Conservation (phyloP, 768 basidiomycete species). For the Leccinum aurantiacum region DNA sequence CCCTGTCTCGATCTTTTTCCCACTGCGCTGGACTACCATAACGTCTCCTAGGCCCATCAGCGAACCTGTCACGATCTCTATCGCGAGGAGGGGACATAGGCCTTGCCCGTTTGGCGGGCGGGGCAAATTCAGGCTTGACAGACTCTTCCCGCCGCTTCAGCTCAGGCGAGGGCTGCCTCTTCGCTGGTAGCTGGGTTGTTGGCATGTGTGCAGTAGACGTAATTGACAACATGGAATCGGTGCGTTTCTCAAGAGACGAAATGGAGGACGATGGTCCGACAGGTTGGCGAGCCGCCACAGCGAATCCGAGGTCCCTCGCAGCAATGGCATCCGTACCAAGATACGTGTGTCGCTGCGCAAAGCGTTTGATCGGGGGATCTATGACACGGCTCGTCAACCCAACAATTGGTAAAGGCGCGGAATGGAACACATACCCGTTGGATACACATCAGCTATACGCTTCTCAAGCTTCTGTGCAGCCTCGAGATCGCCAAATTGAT, state of each 20-base stretch:
- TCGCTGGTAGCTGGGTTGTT: slow-evolving; percentile 22
- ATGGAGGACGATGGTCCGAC: slow-evolving; percentile 18
- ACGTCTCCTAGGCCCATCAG: slow-evolving; percentile 38
- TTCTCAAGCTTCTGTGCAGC: slow-evolving; percentile 87
- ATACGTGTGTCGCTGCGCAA: slow-evolving; percentile 76
- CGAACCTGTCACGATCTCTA: slow-evolving; percentile 47
- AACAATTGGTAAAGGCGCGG: neutral
- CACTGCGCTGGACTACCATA: slow-evolving; percentile 41
- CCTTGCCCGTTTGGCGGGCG: slow-evolving; percentile 45
- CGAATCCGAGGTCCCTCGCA: slow-evolving; percentile 82
- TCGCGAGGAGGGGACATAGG: slow-evolving; percentile 49
- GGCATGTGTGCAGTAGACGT: slow-evolving; percentile 27
- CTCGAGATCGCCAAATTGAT: slow-evolving; percentile 90
- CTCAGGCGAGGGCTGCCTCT: slow-evolving; percentile 36
- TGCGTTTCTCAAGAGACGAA: slow-evolving; percentile 34
- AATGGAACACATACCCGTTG: slow-evolving; percentile 56
- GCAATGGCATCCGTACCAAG: slow-evolving; percentile 87
- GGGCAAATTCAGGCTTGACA: slow-evolving; percentile 38
- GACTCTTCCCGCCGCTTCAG: slow-evolving; percentile 45
- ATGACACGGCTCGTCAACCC: neutral
- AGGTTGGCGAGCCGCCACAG: slow-evolving; percentile 41
- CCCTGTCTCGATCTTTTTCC: slow-evolving; percentile 48
- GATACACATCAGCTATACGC: slow-evolving; percentile 84
- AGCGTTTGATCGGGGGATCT: slow-evolving; percentile 91
- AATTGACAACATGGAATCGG: slow-evolving; percentile 38